A percentile compares a stretch with the other conserved stretches of the same genome.
These are phyloP conservation scores for Dioscorea cayenensis DNA, from an alignment of 116 monocot species.

Conservation along the genomic window DNA sequence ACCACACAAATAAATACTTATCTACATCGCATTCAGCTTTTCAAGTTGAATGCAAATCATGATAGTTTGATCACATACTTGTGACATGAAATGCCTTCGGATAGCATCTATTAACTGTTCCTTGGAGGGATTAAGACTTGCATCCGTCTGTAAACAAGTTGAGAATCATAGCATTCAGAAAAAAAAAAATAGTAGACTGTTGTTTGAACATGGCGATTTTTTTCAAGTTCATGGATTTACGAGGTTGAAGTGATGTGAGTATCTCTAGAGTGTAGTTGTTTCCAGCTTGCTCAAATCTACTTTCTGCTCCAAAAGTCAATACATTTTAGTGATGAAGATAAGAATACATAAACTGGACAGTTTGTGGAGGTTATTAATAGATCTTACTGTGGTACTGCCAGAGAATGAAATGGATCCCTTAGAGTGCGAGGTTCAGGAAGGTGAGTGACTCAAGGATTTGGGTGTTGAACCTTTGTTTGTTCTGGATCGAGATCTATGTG, in stretches of 20 bases:
- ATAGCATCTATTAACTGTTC: constrained; percentile 84
- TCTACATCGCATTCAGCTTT: no score
- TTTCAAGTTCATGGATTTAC: constrained; percentile 28
- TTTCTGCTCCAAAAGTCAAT: constrained; percentile 36
- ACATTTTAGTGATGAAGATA: neutral
- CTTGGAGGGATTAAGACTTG: constrained; percentile 79
- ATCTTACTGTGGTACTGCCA: constrained; percentile 29
- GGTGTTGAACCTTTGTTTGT: constrained; percentile 19
- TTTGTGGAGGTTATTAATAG: neutral
- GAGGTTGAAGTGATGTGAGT: constrained; percentile 86
- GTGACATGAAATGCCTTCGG: constrained; percentile 90
- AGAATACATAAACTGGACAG: neutral
- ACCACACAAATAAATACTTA: no score
- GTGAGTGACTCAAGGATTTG: constrained; percentile 45
- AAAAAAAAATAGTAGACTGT: neutral
- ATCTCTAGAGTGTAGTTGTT: constrained; percentile 79
- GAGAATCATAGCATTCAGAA: neutral
- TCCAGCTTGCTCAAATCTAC: constrained; percentile 94
- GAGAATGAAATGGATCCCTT: constrained; percentile 55
- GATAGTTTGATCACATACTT: constrained; percentile 23
- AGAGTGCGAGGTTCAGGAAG: constrained; percentile 57
- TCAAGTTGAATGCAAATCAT: neutral
- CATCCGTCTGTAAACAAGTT: constrained; percentile 32
- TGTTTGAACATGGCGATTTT: neutral
- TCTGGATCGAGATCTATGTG: constrained; percentile 42